phyloP scores from a whole-genome alignment of 306 rosid genomes.

The Lathyrus oleraceus region DNA sequence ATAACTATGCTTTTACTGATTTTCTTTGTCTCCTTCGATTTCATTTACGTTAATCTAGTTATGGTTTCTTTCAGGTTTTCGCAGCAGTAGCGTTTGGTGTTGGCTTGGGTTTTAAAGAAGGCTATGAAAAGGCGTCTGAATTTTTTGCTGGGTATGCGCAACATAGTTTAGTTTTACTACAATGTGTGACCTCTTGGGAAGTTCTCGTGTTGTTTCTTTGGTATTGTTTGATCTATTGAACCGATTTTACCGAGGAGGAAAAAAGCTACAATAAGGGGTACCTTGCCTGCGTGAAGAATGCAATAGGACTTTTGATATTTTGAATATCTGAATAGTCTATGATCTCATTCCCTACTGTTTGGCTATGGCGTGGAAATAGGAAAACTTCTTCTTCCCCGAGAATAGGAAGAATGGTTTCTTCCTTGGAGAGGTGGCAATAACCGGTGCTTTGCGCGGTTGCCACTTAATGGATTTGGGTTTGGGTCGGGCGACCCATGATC shows the following conservation, averaged over 20 bases:
- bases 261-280: too few species aligned
- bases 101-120: constrained; percentile 78
- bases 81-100: constrained; percentile 83
- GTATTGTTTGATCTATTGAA: neutral
- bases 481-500: too few species aligned
- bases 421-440: too few species aligned
- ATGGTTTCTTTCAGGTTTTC: constrained; percentile 52
- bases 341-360: too few species aligned
- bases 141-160: constrained; percentile 87
- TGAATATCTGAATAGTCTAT: too few species aligned
- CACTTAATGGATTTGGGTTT: too few species aligned
- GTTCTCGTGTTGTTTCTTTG: neutral
- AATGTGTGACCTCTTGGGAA: neutral
- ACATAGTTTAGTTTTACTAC: constrained; percentile 17
- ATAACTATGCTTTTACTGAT: constrained; percentile 23
- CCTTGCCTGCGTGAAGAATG: too few species aligned
- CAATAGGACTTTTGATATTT: too few species aligned
- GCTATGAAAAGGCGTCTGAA: constrained; percentile 73
- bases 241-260: neutral
- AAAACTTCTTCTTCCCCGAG: too few species aligned
- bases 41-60: neutral
- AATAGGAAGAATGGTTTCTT: too few species aligned
- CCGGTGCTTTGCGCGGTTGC: too few species aligned
- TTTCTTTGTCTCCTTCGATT: constrained; percentile 11
- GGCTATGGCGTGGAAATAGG: too few species aligned